Percentiles rank a stretch among this genome's conserved stretches.
These are phyloP conservation scores for Tuber magnatum DNA, from an alignment of 495 filamentous ascomycete species.

Conservation along the genomic window DNA sequence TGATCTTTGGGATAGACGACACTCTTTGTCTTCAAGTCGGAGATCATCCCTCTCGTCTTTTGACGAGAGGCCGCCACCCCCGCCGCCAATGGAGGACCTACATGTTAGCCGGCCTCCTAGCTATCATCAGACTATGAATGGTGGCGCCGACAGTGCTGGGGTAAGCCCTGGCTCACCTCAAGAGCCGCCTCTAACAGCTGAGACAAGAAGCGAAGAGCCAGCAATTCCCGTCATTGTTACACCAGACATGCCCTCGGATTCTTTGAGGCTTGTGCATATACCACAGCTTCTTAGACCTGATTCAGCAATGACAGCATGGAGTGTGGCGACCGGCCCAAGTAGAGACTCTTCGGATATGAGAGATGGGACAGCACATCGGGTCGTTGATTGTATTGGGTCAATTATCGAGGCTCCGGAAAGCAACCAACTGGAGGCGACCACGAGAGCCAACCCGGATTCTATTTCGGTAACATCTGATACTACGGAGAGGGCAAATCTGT, in stretches of 20 bases:
- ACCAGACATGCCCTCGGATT: conserved; percentile 28
- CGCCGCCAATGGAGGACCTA: conserved; percentile 23
- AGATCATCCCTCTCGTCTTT: conserved; percentile 33
- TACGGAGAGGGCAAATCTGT: conserved; percentile 21
- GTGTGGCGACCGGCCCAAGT: conserved; percentile 24
- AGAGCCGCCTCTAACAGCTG: conserved; percentile 26
- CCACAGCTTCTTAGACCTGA: conserved; percentile 33
- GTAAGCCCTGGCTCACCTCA: conserved; percentile 32
- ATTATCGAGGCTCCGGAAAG: conserved; percentile 29
- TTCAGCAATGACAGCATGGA: conserved; percentile 32
- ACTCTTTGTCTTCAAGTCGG: conserved; percentile 24
- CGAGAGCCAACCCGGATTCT: conserved; percentile 29
- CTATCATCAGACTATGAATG: conserved; percentile 20
- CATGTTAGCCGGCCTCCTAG: conserved; percentile 19
- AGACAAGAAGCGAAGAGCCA: conserved; percentile 23
- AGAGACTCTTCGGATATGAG: conserved; percentile 16
- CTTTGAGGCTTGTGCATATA: conserved; percentile 29
- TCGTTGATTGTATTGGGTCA: conserved; percentile 26
- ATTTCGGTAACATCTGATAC: conserved; percentile 31
- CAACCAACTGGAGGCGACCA: conserved; percentile 34
- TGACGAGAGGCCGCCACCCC: conserved; percentile 24
- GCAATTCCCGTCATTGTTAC: conserved; percentile 36
- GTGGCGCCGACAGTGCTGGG: conserved; percentile 20
- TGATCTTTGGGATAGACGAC: conserved; percentile 23
- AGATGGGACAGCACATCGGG: conserved; percentile 32